Conservation (phyloP, 2,329 filamentous ascomycete genomes). For the Ophiostoma populinum region DNA sequence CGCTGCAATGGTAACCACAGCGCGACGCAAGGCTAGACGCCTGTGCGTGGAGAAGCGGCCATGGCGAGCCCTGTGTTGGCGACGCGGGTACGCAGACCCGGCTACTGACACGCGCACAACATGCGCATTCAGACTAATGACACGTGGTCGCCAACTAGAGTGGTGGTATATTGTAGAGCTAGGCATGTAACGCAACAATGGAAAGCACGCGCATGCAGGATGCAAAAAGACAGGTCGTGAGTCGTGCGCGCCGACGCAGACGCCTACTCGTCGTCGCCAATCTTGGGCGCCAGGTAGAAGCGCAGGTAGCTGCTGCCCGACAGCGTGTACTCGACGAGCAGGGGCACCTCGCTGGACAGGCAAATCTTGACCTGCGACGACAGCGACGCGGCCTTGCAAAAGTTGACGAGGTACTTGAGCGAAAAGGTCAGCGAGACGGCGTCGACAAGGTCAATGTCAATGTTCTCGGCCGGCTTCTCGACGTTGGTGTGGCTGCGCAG, state of each 20-base stretch:
- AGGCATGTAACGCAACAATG: too few species aligned
- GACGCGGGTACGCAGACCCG: too few species aligned
- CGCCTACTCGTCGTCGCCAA: conserved; percentile 22
- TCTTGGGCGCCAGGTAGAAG: conserved; percentile 94
- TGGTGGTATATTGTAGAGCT: too few species aligned
- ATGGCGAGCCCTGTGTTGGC: too few species aligned
- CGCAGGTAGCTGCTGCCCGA: conserved; percentile 73
- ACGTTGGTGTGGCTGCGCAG: conserved; percentile 77
- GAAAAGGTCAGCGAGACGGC: conserved; percentile 93
- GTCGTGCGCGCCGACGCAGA: conserved; percentile 15
- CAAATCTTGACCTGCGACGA: conserved; percentile 75
- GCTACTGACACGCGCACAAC: too few species aligned
- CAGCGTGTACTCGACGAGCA: conserved; percentile 82
- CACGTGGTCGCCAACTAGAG: too few species aligned
- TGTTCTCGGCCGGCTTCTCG: conserved; percentile 72
- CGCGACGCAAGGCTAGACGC: too few species aligned
- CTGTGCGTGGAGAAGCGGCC: too few species aligned
- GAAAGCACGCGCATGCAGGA: neutral
- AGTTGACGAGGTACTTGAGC: conserved; percentile 98
- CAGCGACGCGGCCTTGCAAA: conserved; percentile 90
- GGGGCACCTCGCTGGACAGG: conserved; percentile 87
- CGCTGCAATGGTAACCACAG: too few species aligned
- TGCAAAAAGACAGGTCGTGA: neutral
- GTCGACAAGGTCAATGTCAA: conserved; percentile 81
- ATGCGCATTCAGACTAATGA: too few species aligned